Percentiles rank a stretch among this genome's conserved stretches.
phyloP scores from a whole-genome alignment of 257 asterid species.

The Solanum sejunctum region DNA sequence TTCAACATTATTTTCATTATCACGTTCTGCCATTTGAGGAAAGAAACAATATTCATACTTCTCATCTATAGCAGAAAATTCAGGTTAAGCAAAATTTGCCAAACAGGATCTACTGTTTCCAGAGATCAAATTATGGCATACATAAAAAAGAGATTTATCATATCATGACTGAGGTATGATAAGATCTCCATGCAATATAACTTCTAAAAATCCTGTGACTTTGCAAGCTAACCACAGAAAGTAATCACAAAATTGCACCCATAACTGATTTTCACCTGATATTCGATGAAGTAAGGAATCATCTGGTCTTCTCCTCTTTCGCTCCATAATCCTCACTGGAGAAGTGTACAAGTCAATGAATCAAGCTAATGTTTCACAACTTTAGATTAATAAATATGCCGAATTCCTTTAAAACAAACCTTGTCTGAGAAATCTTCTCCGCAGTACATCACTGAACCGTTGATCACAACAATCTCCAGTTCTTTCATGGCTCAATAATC shows the following conservation, averaged over 20 bases:
- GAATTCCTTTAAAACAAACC: slow-evolving; percentile 20
- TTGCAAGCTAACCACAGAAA: neutral
- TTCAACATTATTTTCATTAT: slow-evolving; percentile 40
- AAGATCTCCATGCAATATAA: slow-evolving; percentile 1
- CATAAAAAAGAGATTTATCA: neutral
- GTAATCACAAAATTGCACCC: neutral
- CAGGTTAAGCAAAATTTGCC: neutral
- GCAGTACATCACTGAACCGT: slow-evolving; percentile 53
- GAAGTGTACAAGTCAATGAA: neutral
- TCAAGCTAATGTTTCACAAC: neutral
- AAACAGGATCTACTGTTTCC: neutral
- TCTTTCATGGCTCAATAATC: slow-evolving; percentile 26
- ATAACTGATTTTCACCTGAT: slow-evolving; percentile 30
- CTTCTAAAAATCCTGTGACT: neutral
- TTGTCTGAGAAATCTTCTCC: slow-evolving; percentile 87
- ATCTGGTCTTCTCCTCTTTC: slow-evolving; percentile 43
- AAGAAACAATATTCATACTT: neutral
- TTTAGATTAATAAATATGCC: neutral
- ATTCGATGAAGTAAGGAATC: slow-evolving; percentile 10
- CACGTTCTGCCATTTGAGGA: slow-evolving; percentile 25
- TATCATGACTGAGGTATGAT: neutral
- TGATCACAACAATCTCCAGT: slow-evolving; percentile 16
- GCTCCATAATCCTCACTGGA: slow-evolving; percentile 62
- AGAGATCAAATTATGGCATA: neutral
- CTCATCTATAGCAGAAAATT: neutral